Conservation (phyloP, 768 basidiomycete species). For the Phlebiopsis flavidoalba region DNA sequence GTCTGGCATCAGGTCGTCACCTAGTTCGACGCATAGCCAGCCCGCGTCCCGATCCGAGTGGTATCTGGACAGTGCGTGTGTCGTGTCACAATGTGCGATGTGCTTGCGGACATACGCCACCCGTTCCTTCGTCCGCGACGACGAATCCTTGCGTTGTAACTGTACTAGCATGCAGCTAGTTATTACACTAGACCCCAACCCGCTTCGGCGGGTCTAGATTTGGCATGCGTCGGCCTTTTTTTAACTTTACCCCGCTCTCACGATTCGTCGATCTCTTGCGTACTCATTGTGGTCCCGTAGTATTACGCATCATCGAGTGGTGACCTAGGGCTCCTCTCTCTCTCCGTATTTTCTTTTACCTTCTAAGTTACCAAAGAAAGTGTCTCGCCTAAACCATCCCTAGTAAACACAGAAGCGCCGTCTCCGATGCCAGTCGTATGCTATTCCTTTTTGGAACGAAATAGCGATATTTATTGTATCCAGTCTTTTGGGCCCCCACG, state of each 20-base stretch:
- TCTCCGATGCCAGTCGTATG: neutral
- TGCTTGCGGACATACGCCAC: conserved; percentile 13
- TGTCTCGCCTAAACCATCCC: too few relatives aligned
- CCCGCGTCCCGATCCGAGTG: conserved; percentile 28
- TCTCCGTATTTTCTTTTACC: neutral
- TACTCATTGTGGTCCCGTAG: neutral
- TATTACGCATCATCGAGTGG: neutral
- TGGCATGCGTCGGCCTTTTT: neutral
- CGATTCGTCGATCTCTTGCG: neutral
- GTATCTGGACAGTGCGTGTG: conserved; percentile 14
- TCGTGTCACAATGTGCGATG: conserved; percentile 11
- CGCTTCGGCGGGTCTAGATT: neutral
- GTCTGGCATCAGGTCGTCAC: neutral
- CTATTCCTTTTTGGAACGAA: neutral
- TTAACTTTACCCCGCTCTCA: neutral
- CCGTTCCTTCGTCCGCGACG: conserved; percentile 19
- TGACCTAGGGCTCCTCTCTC: neutral
- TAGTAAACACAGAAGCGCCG: too few relatives aligned
- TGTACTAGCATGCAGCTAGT: neutral
- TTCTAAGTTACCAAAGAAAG: neutral
- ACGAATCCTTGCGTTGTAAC: conserved; percentile 15
- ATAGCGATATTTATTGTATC: neutral
- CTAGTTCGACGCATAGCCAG: conserved; percentile 24
- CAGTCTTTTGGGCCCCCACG: too few relatives aligned
- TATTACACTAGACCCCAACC: neutral